Conservation (phyloP, 2,329 filamentous ascomycete species). For the Pseudogymnoascus sp. region DNA sequence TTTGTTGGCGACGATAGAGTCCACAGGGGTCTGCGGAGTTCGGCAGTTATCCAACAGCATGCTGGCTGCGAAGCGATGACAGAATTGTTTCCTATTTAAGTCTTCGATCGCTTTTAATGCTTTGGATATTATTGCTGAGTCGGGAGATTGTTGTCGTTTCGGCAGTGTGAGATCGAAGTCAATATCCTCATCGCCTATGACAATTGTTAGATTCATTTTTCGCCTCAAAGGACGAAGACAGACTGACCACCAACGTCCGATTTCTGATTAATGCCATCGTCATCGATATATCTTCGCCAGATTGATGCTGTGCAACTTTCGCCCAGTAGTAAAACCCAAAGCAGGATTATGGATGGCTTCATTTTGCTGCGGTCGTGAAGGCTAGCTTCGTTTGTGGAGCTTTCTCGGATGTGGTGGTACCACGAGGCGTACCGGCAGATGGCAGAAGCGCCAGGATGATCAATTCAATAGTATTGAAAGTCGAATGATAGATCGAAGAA, state of each 20-base stretch:
- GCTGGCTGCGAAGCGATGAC: slow-evolving; percentile 27
- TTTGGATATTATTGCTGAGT: neutral
- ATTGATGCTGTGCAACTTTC: neutral
- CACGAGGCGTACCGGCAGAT: neutral
- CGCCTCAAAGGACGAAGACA: neutral
- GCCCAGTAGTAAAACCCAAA: neutral
- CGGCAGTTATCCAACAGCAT: slow-evolving; percentile 29
- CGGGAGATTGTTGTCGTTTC: neutral
- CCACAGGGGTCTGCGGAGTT: slow-evolving; percentile 18
- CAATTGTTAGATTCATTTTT: neutral
- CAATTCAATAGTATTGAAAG: neutral
- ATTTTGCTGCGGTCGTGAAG: neutral
- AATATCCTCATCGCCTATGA: neutral
- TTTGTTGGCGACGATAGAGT: slow-evolving; percentile 23
- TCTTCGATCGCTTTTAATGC: slow-evolving; percentile 1
- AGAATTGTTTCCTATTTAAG: slow-evolving; percentile 23
- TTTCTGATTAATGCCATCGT: neutral
- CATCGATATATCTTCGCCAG: neutral
- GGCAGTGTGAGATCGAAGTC: slow-evolving; percentile 6
- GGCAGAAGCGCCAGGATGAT: neutral
- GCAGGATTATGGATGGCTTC: neutral
- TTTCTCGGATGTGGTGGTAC: neutral
- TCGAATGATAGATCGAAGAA: neutral
- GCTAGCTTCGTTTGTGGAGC: neutral
- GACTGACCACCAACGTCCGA: neutral